A percentile compares a stretch with the other conserved stretches of the same genome.
These are phyloP conservation scores for Hymenoscyphus fructigenus DNA, from an alignment of 2,329 filamentous ascomycete species.

Conservation along the genomic window DNA sequence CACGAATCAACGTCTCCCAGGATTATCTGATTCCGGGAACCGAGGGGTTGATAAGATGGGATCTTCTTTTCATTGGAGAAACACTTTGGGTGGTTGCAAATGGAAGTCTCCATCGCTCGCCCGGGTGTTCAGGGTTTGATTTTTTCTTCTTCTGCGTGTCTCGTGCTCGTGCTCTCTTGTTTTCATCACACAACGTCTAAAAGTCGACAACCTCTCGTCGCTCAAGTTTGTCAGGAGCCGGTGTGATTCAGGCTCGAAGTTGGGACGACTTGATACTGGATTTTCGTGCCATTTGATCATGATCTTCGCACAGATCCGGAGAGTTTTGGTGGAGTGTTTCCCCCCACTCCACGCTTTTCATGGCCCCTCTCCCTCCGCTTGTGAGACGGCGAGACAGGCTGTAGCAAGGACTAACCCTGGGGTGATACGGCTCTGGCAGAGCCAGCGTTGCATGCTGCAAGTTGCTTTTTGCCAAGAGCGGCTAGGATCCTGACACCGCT, in stretches of 20 bases:
- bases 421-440: not conserved
- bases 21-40: not conserved
- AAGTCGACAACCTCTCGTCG: not conserved
- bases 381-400: not conserved
- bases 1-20: not conserved
- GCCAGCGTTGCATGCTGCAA: not conserved
- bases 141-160: slow-evolving; percentile 2
- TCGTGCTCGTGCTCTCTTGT: not conserved
- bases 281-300: not conserved
- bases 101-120: not conserved
- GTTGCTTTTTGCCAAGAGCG: not conserved
- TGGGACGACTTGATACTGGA: not conserved
- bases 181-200: not conserved
- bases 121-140: not conserved
- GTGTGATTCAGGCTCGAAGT: not conserved
- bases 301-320: slow-evolving; percentile 1
- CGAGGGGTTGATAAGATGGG: not conserved
- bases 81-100: not conserved
- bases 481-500: slow-evolving; percentile 1
- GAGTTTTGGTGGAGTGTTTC: not conserved
- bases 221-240: not conserved
- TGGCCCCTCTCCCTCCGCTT: not conserved
- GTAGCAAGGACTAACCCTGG: not conserved
- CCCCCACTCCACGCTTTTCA: not conserved
- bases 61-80: not conserved